Conservation (phyloP, 768 basidiomycete genomes). For the Guyanaporus albipodus region DNA sequence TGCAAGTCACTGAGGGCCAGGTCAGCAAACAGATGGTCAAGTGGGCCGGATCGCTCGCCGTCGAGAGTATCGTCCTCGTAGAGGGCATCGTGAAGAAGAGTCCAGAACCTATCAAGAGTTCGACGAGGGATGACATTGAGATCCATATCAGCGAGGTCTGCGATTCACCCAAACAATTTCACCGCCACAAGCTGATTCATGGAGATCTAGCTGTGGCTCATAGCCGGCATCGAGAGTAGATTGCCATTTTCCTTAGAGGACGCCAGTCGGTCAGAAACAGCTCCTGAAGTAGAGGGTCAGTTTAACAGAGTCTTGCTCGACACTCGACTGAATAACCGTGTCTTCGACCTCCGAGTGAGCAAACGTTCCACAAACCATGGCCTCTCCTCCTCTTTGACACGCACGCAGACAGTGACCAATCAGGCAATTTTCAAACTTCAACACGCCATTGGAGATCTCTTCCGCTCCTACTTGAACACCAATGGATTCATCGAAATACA, state of each 20-base stretch:
- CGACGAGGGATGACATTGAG: conserved; percentile 83
- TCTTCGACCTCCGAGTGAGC: conserved; percentile 93
- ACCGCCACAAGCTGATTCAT: not conserved
- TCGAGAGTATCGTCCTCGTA: conserved; percentile 89
- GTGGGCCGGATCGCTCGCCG: conserved; percentile 73
- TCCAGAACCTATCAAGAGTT: conserved; percentile 86
- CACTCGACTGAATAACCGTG: conserved; percentile 90
- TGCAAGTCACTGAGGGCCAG: conserved; percentile 64
- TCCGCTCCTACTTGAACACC: conserved; percentile 73
- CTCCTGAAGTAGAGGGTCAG: conserved; percentile 57
- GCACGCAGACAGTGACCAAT: conserved; percentile 79
- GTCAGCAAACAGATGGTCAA: conserved; percentile 98
- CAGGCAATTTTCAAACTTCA: conserved; percentile 94
- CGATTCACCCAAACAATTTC: not conserved
- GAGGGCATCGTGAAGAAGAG: conserved; percentile 79
- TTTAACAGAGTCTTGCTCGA: conserved; percentile 84
- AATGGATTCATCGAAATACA: conserved; percentile 92
- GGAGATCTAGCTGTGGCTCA: conserved; percentile 62
- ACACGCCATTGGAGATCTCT: conserved; percentile 81
- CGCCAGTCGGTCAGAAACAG: conserved; percentile 78
- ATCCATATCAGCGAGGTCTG: conserved; percentile 77
- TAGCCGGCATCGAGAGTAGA: conserved; percentile 72
- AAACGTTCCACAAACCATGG: conserved; percentile 26
- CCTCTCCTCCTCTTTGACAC: conserved; percentile 6
- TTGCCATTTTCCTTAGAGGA: conserved; percentile 94